Evolutionary conservation across 2,329 filamentous ascomycete genomes (phyloP), one percentile per base, ranked within the genome.

Genomic region (Talaromyces atroroseus): DNA sequence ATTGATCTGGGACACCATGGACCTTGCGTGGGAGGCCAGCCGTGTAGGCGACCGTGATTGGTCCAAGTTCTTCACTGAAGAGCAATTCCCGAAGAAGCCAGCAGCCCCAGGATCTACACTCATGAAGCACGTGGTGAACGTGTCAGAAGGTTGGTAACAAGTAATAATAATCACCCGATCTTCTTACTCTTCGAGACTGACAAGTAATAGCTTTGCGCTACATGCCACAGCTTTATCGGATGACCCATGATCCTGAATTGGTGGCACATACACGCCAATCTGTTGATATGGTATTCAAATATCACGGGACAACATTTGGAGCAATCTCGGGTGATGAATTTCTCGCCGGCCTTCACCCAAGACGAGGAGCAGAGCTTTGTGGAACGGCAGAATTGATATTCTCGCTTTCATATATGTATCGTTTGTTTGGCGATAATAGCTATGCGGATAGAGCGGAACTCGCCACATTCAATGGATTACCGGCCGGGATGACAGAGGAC

Each of bases 381-480:
- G 56, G 56, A 40, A 58, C 56, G 20, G 56, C 48, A 32, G 56
- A 58, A 40, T 23, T 58, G n/a, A 54, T 58, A 7, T 58, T 58
- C 40, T 58, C 56, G 21, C 56, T 58, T 42, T 58, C 56, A 3
- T 58, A 58, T 58, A 48, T 58, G n/a, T 58, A 58, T 54, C 50
- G 56, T 12, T 40, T 58, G 40, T 58, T 58, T 44, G 56, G 50
- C 8, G 56, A 58, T 18, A 58, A 52, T 12, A 49, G 21, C 21
- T 58, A 58, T 24, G 56, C 56, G 20, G 56, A 58, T 24, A 42
- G 45, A 38, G 56, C 56, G 12, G 56, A 58, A 14, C 56, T 58
- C 29, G 56, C 56, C 29, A 26, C 51, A 6, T 58, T 54, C 40
- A 58, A 58, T 45, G 56, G 56, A 26, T 42, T 58, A 29, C 56